Evolutionary conservation across 441 rosid genomes (phyloP), one percentile per base, ranked within the genome.

Genomic region (Populus tomentosa): DNA sequence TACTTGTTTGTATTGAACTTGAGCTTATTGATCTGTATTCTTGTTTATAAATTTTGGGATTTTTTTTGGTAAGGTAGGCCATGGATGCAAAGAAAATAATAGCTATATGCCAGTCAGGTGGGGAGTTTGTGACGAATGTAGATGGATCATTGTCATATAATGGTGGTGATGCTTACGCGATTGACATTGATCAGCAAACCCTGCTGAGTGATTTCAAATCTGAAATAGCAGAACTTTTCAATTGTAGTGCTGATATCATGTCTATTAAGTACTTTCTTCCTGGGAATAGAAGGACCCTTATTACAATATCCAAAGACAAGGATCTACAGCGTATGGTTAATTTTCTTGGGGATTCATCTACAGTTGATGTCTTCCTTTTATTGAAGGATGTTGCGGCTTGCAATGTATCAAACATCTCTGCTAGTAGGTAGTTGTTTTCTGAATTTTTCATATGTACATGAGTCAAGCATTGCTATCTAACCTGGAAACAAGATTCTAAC

Each of bases 21-120:
- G 32, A 3, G 32, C 32, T 30, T 46, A 46, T 46, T 2, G 18
- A 46, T 46, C 16, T 46, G 56, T 46, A 14, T 46, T 46, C 56
- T 46, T 46, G 56, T 46, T 46, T 46, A 14, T 46, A 46, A 46
- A 1, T 46, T 46, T 14, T 46, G 56, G 56, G 56, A 14, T 46
- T 14, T 46, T 30, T 46, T 46, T 46, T 46, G 56, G 56, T 14
- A 46, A 46, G 20, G 56, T 46, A 46, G 56, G 87, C 68, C 64
- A 90, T 91, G 98, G 91, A 87, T 69, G 73, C 84, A 46, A 91
- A 89, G 85, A 93, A 90, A 85, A 77, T 90, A 30, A 93, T 93
- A 85, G 97, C 98, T 20, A 93, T 93, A 80, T 93, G 98, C 81
- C 97, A 93, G 77, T 88, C 98, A 0, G 95, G 97, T 20, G 97